These are phyloP conservation scores for Orbilia oligospora DNA, from an alignment of 2,329 filamentous ascomycete genomes.

Conservation along the genomic window DNA sequence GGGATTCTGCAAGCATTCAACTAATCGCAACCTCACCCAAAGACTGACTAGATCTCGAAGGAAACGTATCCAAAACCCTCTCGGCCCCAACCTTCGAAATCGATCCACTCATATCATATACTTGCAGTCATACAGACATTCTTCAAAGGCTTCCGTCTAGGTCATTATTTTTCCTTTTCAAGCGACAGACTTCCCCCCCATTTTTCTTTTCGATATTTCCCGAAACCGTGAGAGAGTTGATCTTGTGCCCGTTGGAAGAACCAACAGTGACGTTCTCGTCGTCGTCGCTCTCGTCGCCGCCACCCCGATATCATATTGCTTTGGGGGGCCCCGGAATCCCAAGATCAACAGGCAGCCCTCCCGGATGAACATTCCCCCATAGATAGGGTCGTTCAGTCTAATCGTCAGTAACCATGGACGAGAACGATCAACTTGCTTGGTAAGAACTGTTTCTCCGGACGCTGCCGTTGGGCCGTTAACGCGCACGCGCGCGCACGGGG, in stretches of 20 bases:
- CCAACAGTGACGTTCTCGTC: conserved; percentile 20
- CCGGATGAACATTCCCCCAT: conserved; percentile 50
- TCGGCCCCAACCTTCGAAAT: conserved; percentile 1
- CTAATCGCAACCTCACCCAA: conserved; percentile 40
- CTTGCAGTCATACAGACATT: conserved; percentile 15
- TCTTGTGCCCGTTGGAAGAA: conserved; percentile 41
- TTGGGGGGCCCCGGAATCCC: conserved; percentile 21
- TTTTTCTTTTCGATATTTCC: conserved; percentile 38
- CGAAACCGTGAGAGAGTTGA: conserved; percentile 43
- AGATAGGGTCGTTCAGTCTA: conserved; percentile 43
- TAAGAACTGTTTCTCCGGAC: conserved; percentile 25
- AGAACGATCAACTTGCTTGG: conserved; percentile 58
- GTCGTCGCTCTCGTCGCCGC: neutral
- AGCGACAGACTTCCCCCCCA: conserved; percentile 9
- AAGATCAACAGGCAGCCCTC: conserved; percentile 28
- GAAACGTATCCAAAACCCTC: conserved; percentile 7
- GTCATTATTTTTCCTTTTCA: conserved; percentile 7
- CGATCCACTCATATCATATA: conserved; percentile 1
- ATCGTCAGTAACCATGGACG: conserved; percentile 56
- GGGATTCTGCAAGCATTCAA: conserved; percentile 48
- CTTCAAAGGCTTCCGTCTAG: neutral
- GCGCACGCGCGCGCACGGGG: conserved; percentile 25
- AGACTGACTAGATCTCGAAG: conserved; percentile 32
- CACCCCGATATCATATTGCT: conserved; percentile 19
- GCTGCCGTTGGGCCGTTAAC: conserved; percentile 8